phyloP scores from a whole-genome alignment of 257 asterid genomes.

The Solanum peruvianum region DNA sequence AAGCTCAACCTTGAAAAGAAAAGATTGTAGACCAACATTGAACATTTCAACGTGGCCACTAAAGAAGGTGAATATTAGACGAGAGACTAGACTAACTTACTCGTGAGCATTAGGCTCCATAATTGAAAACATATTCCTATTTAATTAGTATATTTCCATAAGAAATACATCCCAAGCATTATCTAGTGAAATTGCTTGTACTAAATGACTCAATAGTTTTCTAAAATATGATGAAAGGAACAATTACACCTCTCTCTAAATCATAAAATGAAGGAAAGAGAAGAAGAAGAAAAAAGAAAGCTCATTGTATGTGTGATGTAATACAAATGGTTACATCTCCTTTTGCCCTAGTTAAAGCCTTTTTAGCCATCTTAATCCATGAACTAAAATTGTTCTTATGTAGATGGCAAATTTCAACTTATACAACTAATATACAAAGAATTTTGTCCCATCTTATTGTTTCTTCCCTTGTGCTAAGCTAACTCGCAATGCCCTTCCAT shows the following conservation, averaged over 20 bases:
- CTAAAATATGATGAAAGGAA: background rate
- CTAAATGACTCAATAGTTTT: background rate
- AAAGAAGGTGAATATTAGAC: background rate
- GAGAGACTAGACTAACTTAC: background rate
- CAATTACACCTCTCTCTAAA: background rate
- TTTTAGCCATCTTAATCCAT: background rate
- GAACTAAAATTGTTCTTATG: background rate
- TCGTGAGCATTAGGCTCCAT: background rate
- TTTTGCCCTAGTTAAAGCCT: background rate
- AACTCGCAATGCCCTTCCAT: constrained; percentile 65
- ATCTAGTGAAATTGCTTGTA: background rate
- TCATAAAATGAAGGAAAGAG: background rate
- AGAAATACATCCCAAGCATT: background rate
- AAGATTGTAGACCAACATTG: background rate
- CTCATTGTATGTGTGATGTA: background rate
- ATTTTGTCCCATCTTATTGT: constrained; percentile 17
- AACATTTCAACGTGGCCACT: background rate
- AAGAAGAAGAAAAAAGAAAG: background rate
- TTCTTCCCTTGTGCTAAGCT: constrained; percentile 78
- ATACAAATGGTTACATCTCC: background rate
- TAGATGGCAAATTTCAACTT: background rate
- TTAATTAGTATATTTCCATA: background rate
- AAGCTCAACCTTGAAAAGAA: background rate
- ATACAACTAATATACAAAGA: background rate
- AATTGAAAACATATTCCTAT: background rate